Evolutionary conservation across 2,329 filamentous ascomycete species (phyloP), one percentile per base, ranked within the genome.

Genomic region (Colletotrichum lupini): DNA sequence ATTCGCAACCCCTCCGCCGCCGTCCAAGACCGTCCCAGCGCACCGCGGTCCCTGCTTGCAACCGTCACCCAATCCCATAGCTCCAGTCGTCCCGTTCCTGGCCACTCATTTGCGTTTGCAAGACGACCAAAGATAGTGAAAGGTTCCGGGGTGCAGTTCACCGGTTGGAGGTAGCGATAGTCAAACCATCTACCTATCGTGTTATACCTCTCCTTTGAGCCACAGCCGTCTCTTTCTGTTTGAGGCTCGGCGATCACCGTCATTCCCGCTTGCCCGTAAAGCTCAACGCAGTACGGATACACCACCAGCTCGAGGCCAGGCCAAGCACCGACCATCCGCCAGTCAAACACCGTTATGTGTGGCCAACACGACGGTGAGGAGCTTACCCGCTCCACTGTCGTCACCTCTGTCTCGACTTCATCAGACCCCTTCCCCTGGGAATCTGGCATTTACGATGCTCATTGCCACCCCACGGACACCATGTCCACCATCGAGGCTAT

Each of bases 381-480:
- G 24, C 24, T 32, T 6, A 30, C 19, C 30, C 59, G 53, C 63
- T 67, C 68, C 49, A 46, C 63, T 35, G 30, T 32, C 60, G 56
- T 66, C 55, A 57, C 56, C 8, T 57, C 67, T 64, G 32, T 56
- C 19, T 57, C 70, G 26, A 32, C 67, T n/a, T 49, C 67, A 28
- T 68, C 72, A 37, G 52, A 65, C 67, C 79, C 82, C 30, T 92
- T 92, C 76, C 93, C 93, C 14, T 95, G 93, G 93, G 87, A 92
- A 68, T 82, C 92, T 37, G 92, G 92, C 61, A 86, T 94, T 73
- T 94, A 88, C 79, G 94, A 97, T 80, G 93, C 94, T 26, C 94
- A 97, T 84, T 96, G 94, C 81, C 94, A 97, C 80, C 94, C 94
- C 4, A 96, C 94, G 32, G 94, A 96, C 81, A 94, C 91, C 24